Conservation (phyloP, 2,329 filamentous ascomycete species). For the Ascocoryne sarcoides region DNA sequence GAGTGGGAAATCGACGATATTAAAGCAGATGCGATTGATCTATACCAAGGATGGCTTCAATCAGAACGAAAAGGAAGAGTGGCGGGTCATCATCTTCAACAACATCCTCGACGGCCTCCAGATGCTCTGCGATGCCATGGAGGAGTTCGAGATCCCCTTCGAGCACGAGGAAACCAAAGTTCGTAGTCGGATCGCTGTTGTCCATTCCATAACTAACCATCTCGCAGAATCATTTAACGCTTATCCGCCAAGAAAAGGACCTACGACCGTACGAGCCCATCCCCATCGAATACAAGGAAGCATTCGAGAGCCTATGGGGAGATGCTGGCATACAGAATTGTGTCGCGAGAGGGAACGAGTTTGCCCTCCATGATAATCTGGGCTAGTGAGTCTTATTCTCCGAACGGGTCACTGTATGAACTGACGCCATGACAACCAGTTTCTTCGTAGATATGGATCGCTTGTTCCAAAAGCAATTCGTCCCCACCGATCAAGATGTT, state of each 20-base stretch:
- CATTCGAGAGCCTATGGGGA: conserved; percentile 76
- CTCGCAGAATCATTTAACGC: conserved; percentile 64
- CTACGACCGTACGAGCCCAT: conserved; percentile 75
- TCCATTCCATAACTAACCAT: background rate
- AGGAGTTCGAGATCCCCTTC: conserved; percentile 71
- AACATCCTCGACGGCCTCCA: conserved; percentile 92
- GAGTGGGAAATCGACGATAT: conserved; percentile 89
- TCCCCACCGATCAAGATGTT: conserved; percentile 91
- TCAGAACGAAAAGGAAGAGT: conserved; percentile 82
- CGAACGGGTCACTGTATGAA: background rate
- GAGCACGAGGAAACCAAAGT: conserved; percentile 73
- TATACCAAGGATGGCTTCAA: conserved; percentile 80
- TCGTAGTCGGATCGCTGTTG: too few relatives aligned
- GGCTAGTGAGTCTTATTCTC: conserved; percentile 60
- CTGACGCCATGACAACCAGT: conserved; percentile 37
- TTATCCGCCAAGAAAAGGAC: conserved; percentile 72
- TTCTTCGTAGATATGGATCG: conserved; percentile 76
- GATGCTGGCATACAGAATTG: conserved; percentile 77
- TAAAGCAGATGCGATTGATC: conserved; percentile 99
- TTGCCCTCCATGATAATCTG: conserved; percentile 90
- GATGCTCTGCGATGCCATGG: conserved; percentile 84
- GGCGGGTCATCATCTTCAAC: conserved; percentile 90
- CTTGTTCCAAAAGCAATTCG: conserved; percentile 66
- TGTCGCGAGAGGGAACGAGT: conserved; percentile 93
- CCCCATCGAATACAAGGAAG: conserved; percentile 66